Evolutionary conservation across 345 rosid species (phyloP), one percentile per base, ranked within the genome.

Genomic region (Ailanthus altissimus): DNA sequence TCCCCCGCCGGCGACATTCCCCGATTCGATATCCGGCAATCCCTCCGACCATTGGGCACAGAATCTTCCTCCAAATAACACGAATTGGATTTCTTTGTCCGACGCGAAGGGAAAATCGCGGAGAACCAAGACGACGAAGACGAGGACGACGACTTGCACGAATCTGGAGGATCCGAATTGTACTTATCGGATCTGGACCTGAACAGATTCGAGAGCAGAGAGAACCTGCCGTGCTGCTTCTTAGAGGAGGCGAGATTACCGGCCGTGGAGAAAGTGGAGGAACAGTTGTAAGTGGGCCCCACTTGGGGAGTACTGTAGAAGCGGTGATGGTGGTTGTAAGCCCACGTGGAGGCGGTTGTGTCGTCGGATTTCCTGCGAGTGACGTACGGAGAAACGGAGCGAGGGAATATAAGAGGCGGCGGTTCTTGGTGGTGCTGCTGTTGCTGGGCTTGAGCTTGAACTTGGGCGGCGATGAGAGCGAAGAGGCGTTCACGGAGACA

Each of bases 401-500:
- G 88, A 72, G 99, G 99, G 79, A 95, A 90, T 16, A 79, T 8
- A 23, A 88, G 88, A 46, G 91, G 90, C 21, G 85, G 84, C 2
- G 74, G 84, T 50, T 75, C 81, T 4, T 78, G n/a, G n/a, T n/a
- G n/a, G n/a, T n/a, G n/a, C n/a, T n/a, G n/a, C n/a, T n/a, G 84
- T 2, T 78, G 78, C 18, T 67, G 78, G 50, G 18, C n/a, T 51
- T 51, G 56, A 14, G 56, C 79, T 21, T 80, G 86, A 43, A 85
- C 77, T 77, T 86, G 91, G 8, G 90, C 90, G 57, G 81, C 90
- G 66, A 93, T 79, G 71, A 90, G 79, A 0, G 67, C 75, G 11
- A 80, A 15, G 28, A 96, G 93, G 26, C 97, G 92, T 59, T 93
- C 91, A 0, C 94, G 92, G 85, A 96, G 99, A 78, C 98, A 96